Conservation (phyloP, 495 filamentous ascomycete genomes). For the Hyaloscypha hepaticicola region DNA sequence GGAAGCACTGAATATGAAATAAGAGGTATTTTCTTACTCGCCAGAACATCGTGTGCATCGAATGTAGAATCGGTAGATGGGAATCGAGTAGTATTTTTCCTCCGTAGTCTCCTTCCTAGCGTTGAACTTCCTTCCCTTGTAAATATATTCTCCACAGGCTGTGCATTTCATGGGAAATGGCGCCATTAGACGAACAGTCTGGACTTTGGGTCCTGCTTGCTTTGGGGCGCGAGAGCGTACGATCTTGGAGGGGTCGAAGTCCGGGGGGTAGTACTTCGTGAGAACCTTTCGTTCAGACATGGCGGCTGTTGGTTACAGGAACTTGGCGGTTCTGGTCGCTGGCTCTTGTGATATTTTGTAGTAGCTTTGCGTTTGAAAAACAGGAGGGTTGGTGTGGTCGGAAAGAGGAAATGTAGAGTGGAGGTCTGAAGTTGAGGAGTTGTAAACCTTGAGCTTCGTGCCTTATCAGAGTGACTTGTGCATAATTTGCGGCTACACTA, state of each 20-base stretch:
- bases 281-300: constrained; percentile 97
- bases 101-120: constrained; percentile 92
- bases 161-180: constrained; percentile 94
- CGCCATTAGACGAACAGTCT: constrained; percentile 94
- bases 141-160: constrained; percentile 93
- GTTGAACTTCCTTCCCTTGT: constrained; percentile 96
- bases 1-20: too few relatives aligned
- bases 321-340: not conserved
- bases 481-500: not conserved
- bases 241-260: constrained; percentile 92
- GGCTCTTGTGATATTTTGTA: too few relatives aligned
- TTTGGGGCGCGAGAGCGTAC: constrained; percentile 68
- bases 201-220: constrained; percentile 72
- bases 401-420: not conserved
- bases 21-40: too few relatives aligned
- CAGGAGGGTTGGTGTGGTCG: too few relatives aligned
- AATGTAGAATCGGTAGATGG: constrained; percentile 94
- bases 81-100: constrained; percentile 85
- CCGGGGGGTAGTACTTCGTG: constrained; percentile 85
- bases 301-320: constrained; percentile 28
- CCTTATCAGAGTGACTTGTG: too few relatives aligned
- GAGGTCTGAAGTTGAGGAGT: not conserved
- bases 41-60: constrained; percentile 85
- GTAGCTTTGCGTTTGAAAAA: too few relatives aligned
- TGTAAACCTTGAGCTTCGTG: not conserved